Evolutionary conservation across 805 yeast genomes (phyloP), one percentile per base, ranked within the genome.

Genomic region (Nakazawaea siamensis): DNA sequence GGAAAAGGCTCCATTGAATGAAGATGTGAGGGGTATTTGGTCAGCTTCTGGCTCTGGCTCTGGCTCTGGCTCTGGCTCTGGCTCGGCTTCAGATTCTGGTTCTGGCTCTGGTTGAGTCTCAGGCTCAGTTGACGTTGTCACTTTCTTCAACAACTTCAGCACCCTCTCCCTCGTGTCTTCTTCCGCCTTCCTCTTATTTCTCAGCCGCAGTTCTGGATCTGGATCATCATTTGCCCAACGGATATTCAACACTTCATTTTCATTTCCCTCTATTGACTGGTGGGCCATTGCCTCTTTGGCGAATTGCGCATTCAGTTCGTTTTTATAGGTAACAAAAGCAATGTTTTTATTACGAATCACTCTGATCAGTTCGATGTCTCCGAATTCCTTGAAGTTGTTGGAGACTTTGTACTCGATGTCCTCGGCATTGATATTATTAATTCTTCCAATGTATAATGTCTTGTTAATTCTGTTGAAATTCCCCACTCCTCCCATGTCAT

Each of bases 401-500:
- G 63, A 73, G 3, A 57, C 48, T 30, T 49, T 58, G 33, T 49
- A 43, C 39, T 63, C 72, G 39, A 61, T 58, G 33, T 53, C 64
- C 2, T 47, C 51, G 15, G 54, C 51, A 38, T 47, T 68, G 49
- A 62, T 54, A 26, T 54, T 70, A 14, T 52, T 64, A 43, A 73
- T 74, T 25, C 62, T 53, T 10, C 94, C 92, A 2, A 90, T 71
- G 50, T 80, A 88, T 2, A 90, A 53, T 0, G 96, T 86, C 35
- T 76, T 58, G 51, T 87, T 88, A n/a, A 64, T 62, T 24, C 64
- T 59, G 45, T 70, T 66, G 51, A 90, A 77, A 17, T 85, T 76
- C 0, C 97, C 98, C 3, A 87, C 80, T 23, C 98, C 98, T 19
- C 81, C 76, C 96, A 87, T 87, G 56, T 90, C 97, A 44, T 90